Evolutionary conservation across 768 basidiomycete species (phyloP), one percentile per base, ranked within the genome.

Genomic region (Lepiota brunneoincarnata): DNA sequence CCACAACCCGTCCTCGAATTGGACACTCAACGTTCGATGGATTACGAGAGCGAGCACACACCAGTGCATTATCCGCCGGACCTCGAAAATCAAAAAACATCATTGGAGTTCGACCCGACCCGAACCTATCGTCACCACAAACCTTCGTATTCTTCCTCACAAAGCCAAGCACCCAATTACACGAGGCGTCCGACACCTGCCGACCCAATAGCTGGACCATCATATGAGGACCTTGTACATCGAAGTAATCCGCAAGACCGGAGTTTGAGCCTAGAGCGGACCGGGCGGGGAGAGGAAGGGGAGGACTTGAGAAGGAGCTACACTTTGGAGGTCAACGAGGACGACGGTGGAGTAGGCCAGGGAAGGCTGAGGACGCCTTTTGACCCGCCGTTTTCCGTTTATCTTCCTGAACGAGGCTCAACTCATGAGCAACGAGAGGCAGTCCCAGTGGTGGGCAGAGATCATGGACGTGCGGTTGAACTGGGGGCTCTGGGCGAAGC

Each of bases 151-250:
- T 54, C 45, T 31, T 54, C 53, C 12, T n/a, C 46, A 5, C 48
- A 45, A 11, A 54, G 53, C 21, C 43, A 37, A 4, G 10, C 47
- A 58, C 36, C 55, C 42, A 47, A 51, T 42, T 26, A 39, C 44
- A 50, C 18, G 39, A 42, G 35, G 38, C 44, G 54, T 2, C 48
- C 52, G 46, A 20, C 52, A 56, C 61, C 61, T 59, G 38, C 51
- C 9, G 69, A 68, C 14, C 68, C 66, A 6, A 66, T 77, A 14
- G 74, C 69, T 11, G 75, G 78, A 1, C 75, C 72, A 2, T 72
- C 76, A 2, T 76, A 76, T 51, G 77, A 78, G 55, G 68, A 75
- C 46, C 60, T 73, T 17, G 41, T 59, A 15, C 28, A 49, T 31
- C 40, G 38, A 52, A 46, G 35, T 6, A 36, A 39, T 40, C 12